Conservation (phyloP, 108 stramenopile genomes). For the Nitzschia sp. region DNA sequence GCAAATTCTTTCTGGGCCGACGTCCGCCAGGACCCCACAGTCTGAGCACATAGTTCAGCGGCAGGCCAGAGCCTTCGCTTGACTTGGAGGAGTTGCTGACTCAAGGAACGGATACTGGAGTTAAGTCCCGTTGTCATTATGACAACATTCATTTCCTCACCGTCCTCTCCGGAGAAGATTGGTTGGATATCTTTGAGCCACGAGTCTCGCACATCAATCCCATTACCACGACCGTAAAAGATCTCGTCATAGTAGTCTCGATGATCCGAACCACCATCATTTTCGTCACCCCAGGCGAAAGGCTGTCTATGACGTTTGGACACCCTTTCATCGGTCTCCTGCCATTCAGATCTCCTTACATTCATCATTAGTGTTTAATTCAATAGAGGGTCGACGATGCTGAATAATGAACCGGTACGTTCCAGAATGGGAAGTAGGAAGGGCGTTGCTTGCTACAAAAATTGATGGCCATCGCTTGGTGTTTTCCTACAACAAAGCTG, state of each 20-base stretch:
- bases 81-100: constrained; percentile 48
- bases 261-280: too few relatives aligned
- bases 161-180: background rate
- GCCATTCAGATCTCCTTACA: too few relatives aligned
- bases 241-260: constrained; percentile 31
- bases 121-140: background rate
- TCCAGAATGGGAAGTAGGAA: too few relatives aligned
- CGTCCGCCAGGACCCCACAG: background rate
- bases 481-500: too few relatives aligned
- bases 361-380: too few relatives aligned
- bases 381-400: too few relatives aligned
- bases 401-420: too few relatives aligned
- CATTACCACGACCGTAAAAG: constrained; percentile 8
- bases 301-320: too few relatives aligned
- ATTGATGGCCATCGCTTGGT: too few relatives aligned
- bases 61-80: constrained; percentile 63
- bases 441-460: too few relatives aligned
- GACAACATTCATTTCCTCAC: background rate
- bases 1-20: constrained; percentile 51
- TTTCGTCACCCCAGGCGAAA: too few relatives aligned
- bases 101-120: constrained; percentile 16
- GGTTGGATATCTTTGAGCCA: constrained; percentile 17
- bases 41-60: constrained; percentile 49
- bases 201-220: constrained; percentile 20
- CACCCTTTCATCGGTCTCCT: too few relatives aligned